Percentiles rank a stretch among this genome's conserved stretches.
These are phyloP conservation scores for Sisymbrium altissimum DNA, from an alignment of 345 rosid species.

Conservation along the genomic window DNA sequence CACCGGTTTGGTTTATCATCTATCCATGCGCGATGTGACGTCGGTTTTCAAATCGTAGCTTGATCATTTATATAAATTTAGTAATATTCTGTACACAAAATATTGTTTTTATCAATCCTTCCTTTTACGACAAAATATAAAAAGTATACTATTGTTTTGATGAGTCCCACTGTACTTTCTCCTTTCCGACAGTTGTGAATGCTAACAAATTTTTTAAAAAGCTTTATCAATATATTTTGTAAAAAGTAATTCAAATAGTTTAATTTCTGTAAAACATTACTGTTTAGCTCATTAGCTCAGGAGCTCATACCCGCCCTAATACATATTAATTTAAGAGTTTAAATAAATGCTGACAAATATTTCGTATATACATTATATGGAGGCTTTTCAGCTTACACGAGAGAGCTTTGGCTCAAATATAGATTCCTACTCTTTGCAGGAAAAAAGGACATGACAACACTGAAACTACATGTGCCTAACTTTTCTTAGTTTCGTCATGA, in stretches of 20 bases:
- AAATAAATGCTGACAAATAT: not conserved
- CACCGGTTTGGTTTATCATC: conserved; percentile 8
- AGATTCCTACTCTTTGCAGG: too few species aligned
- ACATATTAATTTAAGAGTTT: not conserved
- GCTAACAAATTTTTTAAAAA: not conserved
- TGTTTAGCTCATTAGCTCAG: too few species aligned
- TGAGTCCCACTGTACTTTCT: not conserved
- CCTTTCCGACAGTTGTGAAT: not conserved
- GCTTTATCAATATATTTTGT: not conserved
- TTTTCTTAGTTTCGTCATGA: not conserved
- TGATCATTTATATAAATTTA: not conserved
- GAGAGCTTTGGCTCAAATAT: not conserved
- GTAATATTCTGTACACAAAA: not conserved
- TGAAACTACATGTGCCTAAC: conserved; percentile 13
- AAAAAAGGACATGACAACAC: not conserved
- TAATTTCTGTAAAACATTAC: too few species aligned
- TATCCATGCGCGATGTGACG: conserved; percentile 18
- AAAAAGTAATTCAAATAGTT: not conserved
- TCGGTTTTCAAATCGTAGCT: not conserved
- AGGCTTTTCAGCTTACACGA: not conserved
- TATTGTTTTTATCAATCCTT: not conserved
- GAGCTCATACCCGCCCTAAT: not conserved
- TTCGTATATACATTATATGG: not conserved
- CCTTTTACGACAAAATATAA: not conserved
- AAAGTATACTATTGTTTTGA: not conserved